Conservation (phyloP, 306 rosid genomes). For the Nissolia schottii region DNA sequence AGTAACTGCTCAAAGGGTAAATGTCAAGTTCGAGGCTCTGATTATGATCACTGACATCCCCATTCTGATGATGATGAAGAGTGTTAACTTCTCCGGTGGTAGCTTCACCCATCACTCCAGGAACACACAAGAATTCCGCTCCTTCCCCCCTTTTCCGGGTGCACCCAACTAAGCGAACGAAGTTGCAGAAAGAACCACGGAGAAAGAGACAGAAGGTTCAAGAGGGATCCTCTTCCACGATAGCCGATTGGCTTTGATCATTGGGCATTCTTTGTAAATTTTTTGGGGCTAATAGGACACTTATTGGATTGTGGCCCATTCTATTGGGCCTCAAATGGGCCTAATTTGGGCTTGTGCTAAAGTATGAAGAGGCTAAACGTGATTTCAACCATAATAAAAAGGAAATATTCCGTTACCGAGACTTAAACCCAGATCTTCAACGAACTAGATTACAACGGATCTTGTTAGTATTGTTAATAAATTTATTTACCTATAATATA, state of each 20-base stretch:
- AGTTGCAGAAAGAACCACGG: neutral
- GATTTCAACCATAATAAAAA: no score
- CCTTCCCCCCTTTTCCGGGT: neutral
- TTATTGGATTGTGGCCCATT: neutral
- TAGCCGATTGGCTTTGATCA: no score
- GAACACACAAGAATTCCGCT: neutral
- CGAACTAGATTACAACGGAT: conserved; percentile 31
- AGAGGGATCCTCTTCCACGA: neutral
- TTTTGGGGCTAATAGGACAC: neutral
- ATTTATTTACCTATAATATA: no score
- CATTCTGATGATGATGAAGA: neutral
- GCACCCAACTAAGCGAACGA: neutral
- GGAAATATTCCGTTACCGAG: conserved; percentile 7
- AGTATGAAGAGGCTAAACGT: no score
- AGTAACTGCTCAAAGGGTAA: conserved; percentile 68
- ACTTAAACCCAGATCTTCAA: conserved; percentile 23
- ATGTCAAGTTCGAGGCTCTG: conserved; percentile 38
- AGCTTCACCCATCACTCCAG: conserved; percentile 44
- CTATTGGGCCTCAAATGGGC: neutral
- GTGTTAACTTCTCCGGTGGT: conserved; percentile 10
- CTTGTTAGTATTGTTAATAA: no score
- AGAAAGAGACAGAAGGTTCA: neutral
- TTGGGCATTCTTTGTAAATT: neutral
- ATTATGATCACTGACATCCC: neutral
- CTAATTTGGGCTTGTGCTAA: neutral